Evolutionary conservation across 1,284 basidiomycete species (phyloP).

Genomic region (Fomitopsis betulina): DNA sequence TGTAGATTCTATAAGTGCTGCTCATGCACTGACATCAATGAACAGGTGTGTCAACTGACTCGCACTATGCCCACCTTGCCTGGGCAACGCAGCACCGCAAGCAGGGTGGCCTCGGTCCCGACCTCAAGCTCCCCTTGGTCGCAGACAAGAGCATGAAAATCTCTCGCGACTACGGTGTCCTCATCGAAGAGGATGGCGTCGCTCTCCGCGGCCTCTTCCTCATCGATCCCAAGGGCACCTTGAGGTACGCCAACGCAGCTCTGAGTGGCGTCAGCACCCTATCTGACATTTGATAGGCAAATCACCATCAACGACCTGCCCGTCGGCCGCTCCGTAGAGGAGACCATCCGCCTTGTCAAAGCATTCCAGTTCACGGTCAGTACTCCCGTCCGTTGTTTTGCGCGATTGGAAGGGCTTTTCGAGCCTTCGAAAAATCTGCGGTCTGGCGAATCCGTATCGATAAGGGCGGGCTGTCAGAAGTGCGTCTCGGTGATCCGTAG

Average conservation of each 20-base stretch:
- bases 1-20: not conserved
- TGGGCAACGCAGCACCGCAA: constrained; percentile 80
- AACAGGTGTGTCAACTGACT: constrained; percentile 78
- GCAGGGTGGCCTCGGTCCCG: constrained; percentile 83
- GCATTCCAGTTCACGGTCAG: constrained; percentile 86
- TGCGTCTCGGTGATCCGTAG: not conserved
- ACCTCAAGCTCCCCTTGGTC: constrained; percentile 76
- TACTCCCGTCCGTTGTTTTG: not conserved
- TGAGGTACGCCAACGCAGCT: constrained; percentile 42
- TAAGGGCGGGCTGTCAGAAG: not conserved
- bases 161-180: constrained; percentile 76
- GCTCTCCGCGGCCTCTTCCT: constrained; percentile 85
- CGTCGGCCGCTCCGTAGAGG: constrained; percentile 87
- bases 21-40: not conserved
- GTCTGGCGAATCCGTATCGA: too few species aligned
- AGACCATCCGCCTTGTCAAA: constrained; percentile 84
- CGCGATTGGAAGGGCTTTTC: too few species aligned
- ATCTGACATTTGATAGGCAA: constrained; percentile 43
- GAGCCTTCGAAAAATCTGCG: too few species aligned
- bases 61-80: constrained; percentile 83
- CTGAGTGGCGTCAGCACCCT: constrained; percentile 1
- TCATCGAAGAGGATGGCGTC: constrained; percentile 82
- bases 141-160: constrained; percentile 70
- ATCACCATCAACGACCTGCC: constrained; percentile 88
- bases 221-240: constrained; percentile 82